These are phyloP conservation scores for Vanderwaltozyma tropicalis DNA, from an alignment of 805 yeast species.

Conservation along the genomic window DNA sequence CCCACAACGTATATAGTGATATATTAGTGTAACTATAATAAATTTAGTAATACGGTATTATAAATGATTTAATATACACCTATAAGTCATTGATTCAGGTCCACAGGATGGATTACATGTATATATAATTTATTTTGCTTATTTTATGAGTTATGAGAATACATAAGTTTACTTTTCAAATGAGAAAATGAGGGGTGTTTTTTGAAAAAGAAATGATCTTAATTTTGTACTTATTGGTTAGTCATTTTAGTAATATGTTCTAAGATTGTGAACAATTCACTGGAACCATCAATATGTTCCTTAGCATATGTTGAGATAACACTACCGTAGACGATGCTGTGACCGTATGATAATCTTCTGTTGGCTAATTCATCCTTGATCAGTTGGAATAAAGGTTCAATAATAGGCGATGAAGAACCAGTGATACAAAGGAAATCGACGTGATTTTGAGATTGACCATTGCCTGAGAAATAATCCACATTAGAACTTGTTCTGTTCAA, in stretches of 20 bases:
- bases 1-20: not conserved
- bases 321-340: conserved; percentile 52
- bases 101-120: no score
- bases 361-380: conserved; percentile 35
- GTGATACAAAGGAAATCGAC: conserved; percentile 43
- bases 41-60: no score
- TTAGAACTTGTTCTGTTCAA: conserved; percentile 1
- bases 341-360: conserved; percentile 34
- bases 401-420: conserved; percentile 60
- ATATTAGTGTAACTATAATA: not conserved
- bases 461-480: not conserved
- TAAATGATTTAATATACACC: no score
- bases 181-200: not conserved
- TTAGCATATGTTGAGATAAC: conserved; percentile 47
- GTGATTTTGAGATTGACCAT: conserved; percentile 9
- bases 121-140: no score
- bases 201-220: no score
- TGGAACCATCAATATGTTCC: conserved; percentile 56
- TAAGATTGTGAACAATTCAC: conserved; percentile 52
- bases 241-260: conserved; percentile 5
- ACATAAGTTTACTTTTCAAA: no score
- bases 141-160: no score
- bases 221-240: no score
- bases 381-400: conserved; percentile 54
- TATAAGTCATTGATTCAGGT: no score